Evolutionary conservation across 331 rosid genomes (phyloP).

Genomic region (Pyrus hybrid): DNA sequence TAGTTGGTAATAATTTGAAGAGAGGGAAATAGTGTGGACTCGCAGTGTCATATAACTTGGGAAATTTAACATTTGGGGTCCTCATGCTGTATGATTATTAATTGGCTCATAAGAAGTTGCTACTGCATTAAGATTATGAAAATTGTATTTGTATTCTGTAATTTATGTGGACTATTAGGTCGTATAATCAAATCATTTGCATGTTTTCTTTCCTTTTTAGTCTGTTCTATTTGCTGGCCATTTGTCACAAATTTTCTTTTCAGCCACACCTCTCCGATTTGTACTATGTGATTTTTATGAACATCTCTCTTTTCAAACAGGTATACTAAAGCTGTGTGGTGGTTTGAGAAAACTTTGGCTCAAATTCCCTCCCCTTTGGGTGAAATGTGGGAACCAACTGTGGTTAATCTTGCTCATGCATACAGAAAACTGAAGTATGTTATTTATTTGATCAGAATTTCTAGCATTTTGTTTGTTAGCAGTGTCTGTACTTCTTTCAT

Average conservation of each 20-base stretch:
- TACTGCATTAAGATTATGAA: background rate
- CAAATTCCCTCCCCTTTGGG: slow-evolving; percentile 65
- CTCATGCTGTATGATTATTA: background rate
- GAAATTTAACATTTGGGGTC: background rate
- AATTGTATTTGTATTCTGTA: background rate
- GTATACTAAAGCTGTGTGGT: slow-evolving; percentile 69
- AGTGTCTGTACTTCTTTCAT: background rate
- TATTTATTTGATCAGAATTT: background rate
- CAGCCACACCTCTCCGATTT: background rate
- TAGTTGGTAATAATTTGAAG: background rate
- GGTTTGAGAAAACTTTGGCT: slow-evolving; percentile 88
- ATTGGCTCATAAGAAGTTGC: background rate
- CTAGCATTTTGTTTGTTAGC: background rate
- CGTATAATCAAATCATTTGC: background rate
- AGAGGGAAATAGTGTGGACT: background rate
- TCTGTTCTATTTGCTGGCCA: background rate
- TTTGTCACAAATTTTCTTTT: background rate
- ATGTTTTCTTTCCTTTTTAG: background rate
- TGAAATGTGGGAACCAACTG: slow-evolving; percentile 95
- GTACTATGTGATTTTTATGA: background rate
- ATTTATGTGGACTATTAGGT: background rate
- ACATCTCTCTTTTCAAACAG: slow-evolving; percentile 38
- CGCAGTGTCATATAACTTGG: background rate
- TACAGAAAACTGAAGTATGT: slow-evolving; percentile 85
- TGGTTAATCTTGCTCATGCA: slow-evolving; percentile 89